Conservation (phyloP, 2,329 filamentous ascomycete species). For the Talaromyces sp. region DNA sequence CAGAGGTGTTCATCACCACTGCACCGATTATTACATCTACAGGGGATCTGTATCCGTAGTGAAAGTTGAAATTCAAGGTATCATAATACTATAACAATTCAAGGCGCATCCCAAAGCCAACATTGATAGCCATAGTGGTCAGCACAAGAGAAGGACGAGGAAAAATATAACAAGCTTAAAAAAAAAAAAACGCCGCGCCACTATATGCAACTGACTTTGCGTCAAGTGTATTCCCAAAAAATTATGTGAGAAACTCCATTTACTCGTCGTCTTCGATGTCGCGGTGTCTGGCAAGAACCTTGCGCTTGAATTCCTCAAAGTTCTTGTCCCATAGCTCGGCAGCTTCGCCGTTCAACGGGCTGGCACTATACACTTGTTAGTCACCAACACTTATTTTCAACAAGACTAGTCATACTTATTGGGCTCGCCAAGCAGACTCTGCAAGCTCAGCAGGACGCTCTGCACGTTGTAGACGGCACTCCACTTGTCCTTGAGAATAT, state of each 20-base stretch:
- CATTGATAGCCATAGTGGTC: not conserved
- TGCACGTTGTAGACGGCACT: slow-evolving; percentile 96
- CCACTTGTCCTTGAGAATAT: slow-evolving; percentile 99
- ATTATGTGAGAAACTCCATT: slow-evolving; percentile 1
- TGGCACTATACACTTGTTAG: slow-evolving; percentile 56
- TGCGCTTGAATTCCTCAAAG: slow-evolving; percentile 75
- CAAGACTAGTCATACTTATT: slow-evolving; percentile 70
- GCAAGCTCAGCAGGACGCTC: slow-evolving; percentile 84
- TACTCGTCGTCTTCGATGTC: slow-evolving; percentile 47
- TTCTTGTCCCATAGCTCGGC: slow-evolving; percentile 94
- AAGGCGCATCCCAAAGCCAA: not conserved
- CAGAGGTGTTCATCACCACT: too few relatives aligned
- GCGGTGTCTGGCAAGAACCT: slow-evolving; percentile 59
- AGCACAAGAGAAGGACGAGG: not conserved
- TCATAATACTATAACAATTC: not conserved
- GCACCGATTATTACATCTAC: not conserved
- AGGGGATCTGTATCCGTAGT: too few relatives aligned
- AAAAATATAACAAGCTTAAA: not conserved
- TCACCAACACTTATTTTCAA: not conserved
- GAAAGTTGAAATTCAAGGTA: not conserved
- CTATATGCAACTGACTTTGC: not conserved
- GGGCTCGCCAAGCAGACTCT: slow-evolving; percentile 91
- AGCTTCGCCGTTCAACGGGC: slow-evolving; percentile 91
- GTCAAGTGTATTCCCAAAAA: not conserved
- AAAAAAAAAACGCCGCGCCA: slow-evolving; percentile 1